Conservation (phyloP, 1,139 yeast genomes). For the Yamadazyma aaseri region DNA sequence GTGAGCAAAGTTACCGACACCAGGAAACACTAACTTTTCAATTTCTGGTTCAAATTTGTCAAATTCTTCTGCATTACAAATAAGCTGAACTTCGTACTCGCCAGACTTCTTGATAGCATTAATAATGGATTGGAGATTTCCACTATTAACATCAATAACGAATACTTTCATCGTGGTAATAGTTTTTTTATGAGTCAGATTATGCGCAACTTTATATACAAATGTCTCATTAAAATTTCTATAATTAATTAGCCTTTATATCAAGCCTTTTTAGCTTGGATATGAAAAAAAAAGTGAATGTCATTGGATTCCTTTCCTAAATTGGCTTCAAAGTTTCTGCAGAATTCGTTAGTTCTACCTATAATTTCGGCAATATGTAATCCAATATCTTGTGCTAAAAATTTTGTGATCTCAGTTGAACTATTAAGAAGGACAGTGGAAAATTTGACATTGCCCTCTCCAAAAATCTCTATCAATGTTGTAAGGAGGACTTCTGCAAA, state of each 20-base stretch:
- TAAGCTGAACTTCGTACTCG: conserved; percentile 52
- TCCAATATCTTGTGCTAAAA: conserved; percentile 30
- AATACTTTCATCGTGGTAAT: conserved; percentile 19
- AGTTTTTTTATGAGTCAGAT: conserved; percentile 1
- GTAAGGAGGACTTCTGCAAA: conserved; percentile 23
- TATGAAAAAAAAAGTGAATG: conserved; percentile 31
- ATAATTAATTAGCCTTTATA: neutral
- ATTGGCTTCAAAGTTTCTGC: conserved; percentile 21
- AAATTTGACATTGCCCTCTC: conserved; percentile 33
- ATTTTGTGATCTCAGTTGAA: conserved; percentile 32
- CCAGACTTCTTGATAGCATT: conserved; percentile 85
- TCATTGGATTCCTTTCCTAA: conserved; percentile 17
- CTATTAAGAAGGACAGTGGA: conserved; percentile 31
- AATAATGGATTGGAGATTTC: conserved; percentile 82
- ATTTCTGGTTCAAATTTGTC: conserved; percentile 41
- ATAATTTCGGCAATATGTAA: conserved; percentile 33
- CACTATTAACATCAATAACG: conserved; percentile 92
- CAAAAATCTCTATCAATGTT: conserved; percentile 30
- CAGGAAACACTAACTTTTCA: conserved; percentile 71
- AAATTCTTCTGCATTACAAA: conserved; percentile 41
- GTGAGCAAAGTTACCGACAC: conserved; percentile 96
- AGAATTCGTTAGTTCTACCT: conserved; percentile 33
- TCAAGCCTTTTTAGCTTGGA: conserved; percentile 26
- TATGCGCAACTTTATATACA: too few relatives aligned
- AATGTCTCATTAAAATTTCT: neutral